Base-by-base conservation (phyloP, 768 basidiomycete genomes). In the Paxillus rubicundulus region DNA sequence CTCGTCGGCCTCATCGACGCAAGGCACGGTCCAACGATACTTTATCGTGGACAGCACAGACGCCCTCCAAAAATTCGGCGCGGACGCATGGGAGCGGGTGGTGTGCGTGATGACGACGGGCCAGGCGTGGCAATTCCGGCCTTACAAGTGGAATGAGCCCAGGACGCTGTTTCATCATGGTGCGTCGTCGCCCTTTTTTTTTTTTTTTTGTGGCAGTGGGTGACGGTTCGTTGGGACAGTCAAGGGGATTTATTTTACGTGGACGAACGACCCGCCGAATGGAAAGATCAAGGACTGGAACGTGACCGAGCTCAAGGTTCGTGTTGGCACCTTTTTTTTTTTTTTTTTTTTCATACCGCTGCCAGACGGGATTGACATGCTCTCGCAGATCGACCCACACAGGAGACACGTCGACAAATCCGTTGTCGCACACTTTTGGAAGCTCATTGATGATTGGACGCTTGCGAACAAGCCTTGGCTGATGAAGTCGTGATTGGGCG, bases 91-190 rank as follows among this genome's bases (percentile, higher is more conserved):
- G 95, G 94, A 98, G 50, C 82, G 96, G 34, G 97, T 99, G 5
- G 87, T 97, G 4, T 97, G 95, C 59, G 96, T 99, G 14, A 87
- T 97, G 84, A 98, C 97, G 9, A 99, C 97, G 0, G 97, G 97
- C 1, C 96, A 98, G 61, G 87, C 89, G 30, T 98, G 97, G 97
- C 97, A 99, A 67, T 99, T 99, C 72, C 78, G 86, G 52, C 88
- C 91, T 16, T 98, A 98, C 74, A 95, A 96, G 67, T 99, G 96
- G 96, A 85, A 80, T 45, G 94, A 98, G 63, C 97, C 97, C 1
- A 84, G 85, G 54, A 81, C 88, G 46, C 71, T 99, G 24, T 98
- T 99, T 72, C 90, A 97, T 65, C 89, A 98, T 63, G 94, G 95
- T 96, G 58, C 42, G 76, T 24, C 24, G 24, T 24, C 42, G 76